A percentile compares a stretch with the other conserved stretches of the same genome.
These are phyloP conservation scores for Penicillium sp. DNA, from an alignment of 2,329 filamentous ascomycete genomes.

Conservation along the genomic window DNA sequence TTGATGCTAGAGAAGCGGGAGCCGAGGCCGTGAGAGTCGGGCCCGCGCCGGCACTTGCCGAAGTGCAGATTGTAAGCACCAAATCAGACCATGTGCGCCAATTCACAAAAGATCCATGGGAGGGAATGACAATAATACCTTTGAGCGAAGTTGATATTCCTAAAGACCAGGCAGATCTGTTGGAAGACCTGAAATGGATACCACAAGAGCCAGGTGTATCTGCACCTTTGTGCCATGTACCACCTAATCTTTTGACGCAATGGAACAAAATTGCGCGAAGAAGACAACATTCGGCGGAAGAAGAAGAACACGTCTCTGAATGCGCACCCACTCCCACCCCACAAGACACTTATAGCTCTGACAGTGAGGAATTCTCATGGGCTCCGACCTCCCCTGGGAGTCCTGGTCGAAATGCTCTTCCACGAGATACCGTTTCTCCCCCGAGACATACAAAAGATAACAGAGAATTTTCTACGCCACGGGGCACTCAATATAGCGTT, in stretches of 20 bases:
- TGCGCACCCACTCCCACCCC: constrained; percentile 10
- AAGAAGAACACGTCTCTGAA: constrained; percentile 3
- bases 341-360: constrained; percentile 20
- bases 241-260: constrained; percentile 33
- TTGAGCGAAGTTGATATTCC: constrained; percentile 48
- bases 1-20: background rate
- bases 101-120: constrained; percentile 26
- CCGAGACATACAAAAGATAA: constrained; percentile 4
- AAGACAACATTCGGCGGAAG: constrained; percentile 8
- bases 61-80: background rate
- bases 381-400: constrained; percentile 15
- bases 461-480: background rate
- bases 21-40: background rate
- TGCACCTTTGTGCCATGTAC: constrained; percentile 35
- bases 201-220: constrained; percentile 33
- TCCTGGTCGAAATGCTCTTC: constrained; percentile 20
- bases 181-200: constrained; percentile 44
- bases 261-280: constrained; percentile 36
- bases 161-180: constrained; percentile 50
- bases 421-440: constrained; percentile 32
- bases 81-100: background rate
- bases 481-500: background rate
- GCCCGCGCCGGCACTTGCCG: background rate
- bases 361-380: constrained; percentile 20
- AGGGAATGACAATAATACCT: constrained; percentile 39